These are phyloP conservation scores for Cladosporium sp. DNA, from an alignment of 2,329 filamentous ascomycete species.

Conservation along the genomic window DNA sequence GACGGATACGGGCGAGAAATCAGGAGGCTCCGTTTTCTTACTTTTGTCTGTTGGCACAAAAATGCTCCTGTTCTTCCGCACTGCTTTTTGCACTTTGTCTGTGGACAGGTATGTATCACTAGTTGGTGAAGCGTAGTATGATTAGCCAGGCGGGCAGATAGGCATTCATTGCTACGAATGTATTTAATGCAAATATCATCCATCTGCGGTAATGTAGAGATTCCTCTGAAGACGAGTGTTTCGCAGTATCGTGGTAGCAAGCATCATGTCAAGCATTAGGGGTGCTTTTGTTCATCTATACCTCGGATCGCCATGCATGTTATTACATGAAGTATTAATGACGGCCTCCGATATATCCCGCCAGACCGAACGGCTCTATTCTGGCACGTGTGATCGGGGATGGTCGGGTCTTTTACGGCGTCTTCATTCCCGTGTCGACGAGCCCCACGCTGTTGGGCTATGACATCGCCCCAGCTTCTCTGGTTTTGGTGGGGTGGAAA, in stretches of 20 bases:
- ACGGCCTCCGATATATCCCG: neutral
- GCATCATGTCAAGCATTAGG: neutral
- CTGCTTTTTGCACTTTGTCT: conserved; percentile 13
- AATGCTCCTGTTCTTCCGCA: conserved; percentile 7
- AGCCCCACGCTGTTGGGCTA: conserved; percentile 2
- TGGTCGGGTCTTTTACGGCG: conserved; percentile 4
- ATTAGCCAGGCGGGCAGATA: neutral
- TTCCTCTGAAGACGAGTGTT: neutral
- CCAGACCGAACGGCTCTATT: neutral
- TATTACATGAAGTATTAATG: neutral
- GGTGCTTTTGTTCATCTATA: neutral
- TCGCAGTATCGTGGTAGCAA: neutral
- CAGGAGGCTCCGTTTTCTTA: conserved; percentile 26
- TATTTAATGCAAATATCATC: neutral
- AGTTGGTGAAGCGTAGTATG: neutral
- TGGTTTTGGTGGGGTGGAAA: neutral
- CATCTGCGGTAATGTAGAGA: neutral
- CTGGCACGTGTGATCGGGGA: conserved; percentile 2
- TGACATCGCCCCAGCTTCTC: conserved; percentile 6
- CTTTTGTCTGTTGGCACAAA: neutral
- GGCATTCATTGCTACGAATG: neutral
- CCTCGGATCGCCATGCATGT: neutral
- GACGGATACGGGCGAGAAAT: conserved; percentile 14
- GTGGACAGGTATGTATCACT: conserved; percentile 8
- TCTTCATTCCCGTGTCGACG: neutral